phyloP scores from a whole-genome alignment of 2,329 filamentous ascomycete genomes.

The Trichoderma polysporum region DNA sequence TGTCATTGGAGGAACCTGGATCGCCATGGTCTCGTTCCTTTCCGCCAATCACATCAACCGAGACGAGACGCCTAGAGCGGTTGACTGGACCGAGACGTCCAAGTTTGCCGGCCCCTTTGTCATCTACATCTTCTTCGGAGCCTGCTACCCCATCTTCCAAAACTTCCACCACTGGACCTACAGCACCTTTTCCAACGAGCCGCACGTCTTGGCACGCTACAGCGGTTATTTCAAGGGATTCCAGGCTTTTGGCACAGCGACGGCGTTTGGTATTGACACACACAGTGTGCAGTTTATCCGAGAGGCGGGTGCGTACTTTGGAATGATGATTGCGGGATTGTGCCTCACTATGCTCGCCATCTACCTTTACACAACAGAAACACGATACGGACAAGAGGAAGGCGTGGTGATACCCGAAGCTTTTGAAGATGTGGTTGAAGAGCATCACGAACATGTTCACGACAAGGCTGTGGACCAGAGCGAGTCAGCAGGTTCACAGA shows the following conservation, averaged over 20 bases:
- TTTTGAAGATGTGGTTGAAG: constrained; percentile 3
- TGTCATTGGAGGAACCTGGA: constrained; percentile 21
- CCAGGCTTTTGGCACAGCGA: constrained; percentile 20
- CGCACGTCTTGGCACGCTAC: constrained; percentile 19
- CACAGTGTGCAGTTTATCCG: constrained; percentile 16
- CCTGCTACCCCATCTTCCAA: constrained; percentile 21
- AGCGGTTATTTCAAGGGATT: constrained; percentile 21
- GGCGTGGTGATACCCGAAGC: constrained; percentile 20
- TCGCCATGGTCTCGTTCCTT: constrained; percentile 20
- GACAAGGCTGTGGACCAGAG: neutral
- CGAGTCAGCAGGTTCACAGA: neutral
- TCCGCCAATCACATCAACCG: constrained; percentile 18
- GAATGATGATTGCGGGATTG: constrained; percentile 16
- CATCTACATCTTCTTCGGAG: constrained; percentile 21
- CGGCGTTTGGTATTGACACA: constrained; percentile 20
- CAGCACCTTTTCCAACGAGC: constrained; percentile 22
- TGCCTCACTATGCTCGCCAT: constrained; percentile 7
- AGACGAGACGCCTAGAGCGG: neutral
- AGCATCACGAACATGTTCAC: neutral
- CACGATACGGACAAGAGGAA: constrained; percentile 14
- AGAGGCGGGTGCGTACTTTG: constrained; percentile 12
- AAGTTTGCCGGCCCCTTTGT: constrained; percentile 19
- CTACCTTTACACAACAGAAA: constrained; percentile 14
- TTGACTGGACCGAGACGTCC: constrained; percentile 19
- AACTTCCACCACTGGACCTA: constrained; percentile 22